Conservation (phyloP, 2,329 filamentous ascomycete genomes). For the Botrytis squamosa region DNA sequence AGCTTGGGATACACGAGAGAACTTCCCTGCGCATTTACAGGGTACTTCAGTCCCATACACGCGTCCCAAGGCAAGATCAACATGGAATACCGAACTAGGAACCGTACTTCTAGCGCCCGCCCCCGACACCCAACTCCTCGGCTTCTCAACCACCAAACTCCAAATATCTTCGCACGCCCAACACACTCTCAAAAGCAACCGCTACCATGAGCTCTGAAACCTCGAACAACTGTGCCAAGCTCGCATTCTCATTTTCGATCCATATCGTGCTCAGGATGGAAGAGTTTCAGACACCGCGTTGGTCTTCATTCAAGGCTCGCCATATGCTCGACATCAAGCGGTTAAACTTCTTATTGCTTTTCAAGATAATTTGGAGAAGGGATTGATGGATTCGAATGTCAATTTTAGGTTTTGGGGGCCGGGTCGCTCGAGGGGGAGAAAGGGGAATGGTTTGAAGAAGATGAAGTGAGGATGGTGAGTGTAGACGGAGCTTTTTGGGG, state of each 20-base stretch:
- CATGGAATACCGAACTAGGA: too few species aligned
- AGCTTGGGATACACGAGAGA: too few species aligned
- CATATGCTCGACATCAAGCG: not conserved
- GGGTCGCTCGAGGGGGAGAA: not conserved
- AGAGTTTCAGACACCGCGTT: not conserved
- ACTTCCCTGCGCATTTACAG: too few species aligned
- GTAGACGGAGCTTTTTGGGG: not conserved
- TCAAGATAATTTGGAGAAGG: not conserved
- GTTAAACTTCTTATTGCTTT: not conserved
- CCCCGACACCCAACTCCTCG: not conserved
- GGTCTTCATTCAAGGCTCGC: not conserved
- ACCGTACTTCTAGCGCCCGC: too few species aligned
- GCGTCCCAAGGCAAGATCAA: too few species aligned
- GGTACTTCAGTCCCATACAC: too few species aligned
- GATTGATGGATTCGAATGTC: not conserved
- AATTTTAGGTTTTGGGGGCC: not conserved
- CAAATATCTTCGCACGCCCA: not conserved
- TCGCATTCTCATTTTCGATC: not conserved
- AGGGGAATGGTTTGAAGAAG: not conserved
- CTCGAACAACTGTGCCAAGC: not conserved
- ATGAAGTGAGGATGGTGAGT: not conserved
- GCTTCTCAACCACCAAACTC: not conserved
- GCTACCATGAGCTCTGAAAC: not conserved
- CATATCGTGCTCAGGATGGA: not conserved
- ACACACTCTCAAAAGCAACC: not conserved